Evolutionary conservation across 768 basidiomycete species (phyloP).

Genomic region (Suillus americanus): DNA sequence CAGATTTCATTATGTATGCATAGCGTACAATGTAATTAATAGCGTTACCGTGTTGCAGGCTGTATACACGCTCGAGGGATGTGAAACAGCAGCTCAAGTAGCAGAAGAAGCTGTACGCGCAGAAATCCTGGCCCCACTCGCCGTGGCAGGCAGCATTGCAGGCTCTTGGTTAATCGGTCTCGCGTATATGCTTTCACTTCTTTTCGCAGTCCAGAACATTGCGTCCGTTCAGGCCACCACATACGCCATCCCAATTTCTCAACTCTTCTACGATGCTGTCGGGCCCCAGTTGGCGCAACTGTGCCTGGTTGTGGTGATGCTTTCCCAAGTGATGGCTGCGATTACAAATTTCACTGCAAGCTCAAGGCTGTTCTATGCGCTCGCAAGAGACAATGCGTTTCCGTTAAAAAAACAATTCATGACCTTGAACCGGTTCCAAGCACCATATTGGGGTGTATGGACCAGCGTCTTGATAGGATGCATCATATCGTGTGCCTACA

Average conservation of each 20-base stretch:
- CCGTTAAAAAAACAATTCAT: constrained; percentile 47
- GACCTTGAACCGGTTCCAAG: constrained; percentile 51
- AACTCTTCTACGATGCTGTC: constrained; percentile 55
- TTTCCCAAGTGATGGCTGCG: constrained; percentile 57
- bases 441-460: constrained; percentile 57
- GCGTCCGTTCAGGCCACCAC: constrained; percentile 46
- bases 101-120: constrained; percentile 59
- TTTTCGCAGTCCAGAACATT: constrained; percentile 57
- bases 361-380: constrained; percentile 55
- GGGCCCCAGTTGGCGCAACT: constrained; percentile 46
- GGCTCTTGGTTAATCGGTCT: constrained; percentile 60
- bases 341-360: constrained; percentile 60
- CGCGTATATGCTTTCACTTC: constrained; percentile 56
- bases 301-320: constrained; percentile 47
- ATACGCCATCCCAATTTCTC: constrained; percentile 57
- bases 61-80: constrained; percentile 63
- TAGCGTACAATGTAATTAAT: background rate
- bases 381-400: constrained; percentile 54
- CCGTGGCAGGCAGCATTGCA: constrained; percentile 51
- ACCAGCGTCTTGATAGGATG: constrained; percentile 52
- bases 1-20: background rate
- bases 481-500: constrained; percentile 56
- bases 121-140: constrained; percentile 55
- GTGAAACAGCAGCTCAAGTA: constrained; percentile 61
- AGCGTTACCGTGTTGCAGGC: constrained; percentile 43